Conservation (phyloP, 306 rosid genomes). For the Castanea sativa region DNA sequence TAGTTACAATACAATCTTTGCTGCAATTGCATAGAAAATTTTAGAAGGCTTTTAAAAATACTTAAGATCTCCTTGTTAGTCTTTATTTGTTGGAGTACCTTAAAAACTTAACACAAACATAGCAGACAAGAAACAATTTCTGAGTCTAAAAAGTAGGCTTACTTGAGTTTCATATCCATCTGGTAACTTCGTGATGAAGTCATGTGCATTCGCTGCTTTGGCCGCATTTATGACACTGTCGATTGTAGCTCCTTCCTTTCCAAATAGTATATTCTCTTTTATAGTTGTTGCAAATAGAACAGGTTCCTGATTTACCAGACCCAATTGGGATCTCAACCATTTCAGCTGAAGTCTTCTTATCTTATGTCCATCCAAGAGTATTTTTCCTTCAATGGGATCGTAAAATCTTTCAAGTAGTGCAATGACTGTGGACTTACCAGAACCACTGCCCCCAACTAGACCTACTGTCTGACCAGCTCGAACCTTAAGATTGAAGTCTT, state of each 20-base stretch:
- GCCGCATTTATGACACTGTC: slow-evolving; percentile 69
- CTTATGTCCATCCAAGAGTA: slow-evolving; percentile 75
- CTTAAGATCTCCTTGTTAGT: neutral
- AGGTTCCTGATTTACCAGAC: slow-evolving; percentile 87
- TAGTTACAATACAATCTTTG: no score
- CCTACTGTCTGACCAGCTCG: slow-evolving; percentile 82
- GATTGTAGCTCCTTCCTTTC: slow-evolving; percentile 85
- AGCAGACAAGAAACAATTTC: neutral
- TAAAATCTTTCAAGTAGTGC: slow-evolving; percentile 86
- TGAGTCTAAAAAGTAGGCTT: slow-evolving; percentile 27
- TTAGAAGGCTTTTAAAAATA: neutral
- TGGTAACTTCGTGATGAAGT: slow-evolving; percentile 67
- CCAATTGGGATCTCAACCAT: slow-evolving; percentile 89
- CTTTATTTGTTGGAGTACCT: neutral
- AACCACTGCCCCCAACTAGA: slow-evolving; percentile 88
- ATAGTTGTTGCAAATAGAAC: slow-evolving; percentile 91
- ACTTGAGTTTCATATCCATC: slow-evolving; percentile 95
- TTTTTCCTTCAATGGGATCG: slow-evolving; percentile 77
- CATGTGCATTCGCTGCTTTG: slow-evolving; percentile 89
- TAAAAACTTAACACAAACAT: slow-evolving; percentile 6
- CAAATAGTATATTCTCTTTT: slow-evolving; percentile 74
- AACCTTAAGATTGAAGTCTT: slow-evolving; percentile 62
- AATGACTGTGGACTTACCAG: slow-evolving; percentile 82
- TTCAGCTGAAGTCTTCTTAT: slow-evolving; percentile 66
- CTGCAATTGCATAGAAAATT: no score